Percentiles rank a stretch among this genome's conserved stretches.
phyloP scores from a whole-genome alignment of 78 protist genomes.

The Dictyostelium brefeldianum region DNA sequence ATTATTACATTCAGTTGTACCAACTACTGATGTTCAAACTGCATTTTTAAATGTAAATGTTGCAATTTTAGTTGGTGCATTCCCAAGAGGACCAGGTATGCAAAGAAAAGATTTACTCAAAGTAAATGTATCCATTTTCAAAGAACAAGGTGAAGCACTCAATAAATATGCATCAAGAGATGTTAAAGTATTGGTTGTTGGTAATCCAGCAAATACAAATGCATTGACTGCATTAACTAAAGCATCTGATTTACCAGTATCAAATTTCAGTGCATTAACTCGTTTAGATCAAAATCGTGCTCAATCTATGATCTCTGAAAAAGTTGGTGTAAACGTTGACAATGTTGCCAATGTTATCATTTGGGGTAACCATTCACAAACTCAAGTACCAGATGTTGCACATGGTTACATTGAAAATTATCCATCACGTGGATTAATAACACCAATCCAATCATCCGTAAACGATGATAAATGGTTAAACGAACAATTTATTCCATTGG shows the following conservation, averaged over 20 bases:
- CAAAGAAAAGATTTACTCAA: constrained; percentile 93
- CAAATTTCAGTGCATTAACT: constrained; percentile 94
- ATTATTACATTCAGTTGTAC: constrained; percentile 49
- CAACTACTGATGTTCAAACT: constrained; percentile 72
- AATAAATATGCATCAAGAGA: constrained; percentile 79
- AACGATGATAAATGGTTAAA: constrained; percentile 84
- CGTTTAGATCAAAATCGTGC: constrained; percentile 97
- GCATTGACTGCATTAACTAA: constrained; percentile 78
- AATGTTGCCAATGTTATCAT: constrained; percentile 88
- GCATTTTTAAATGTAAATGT: constrained; percentile 82
- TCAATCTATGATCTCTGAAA: constrained; percentile 69
- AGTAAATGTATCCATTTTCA: constrained; percentile 93
- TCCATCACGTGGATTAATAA: constrained; percentile 22
- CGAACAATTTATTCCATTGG: constrained; percentile 82
- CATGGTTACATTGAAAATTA: constrained; percentile 69
- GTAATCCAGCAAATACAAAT: constrained; percentile 99
- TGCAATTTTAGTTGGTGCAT: constrained; percentile 94
- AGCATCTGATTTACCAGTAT: constrained; percentile 91
- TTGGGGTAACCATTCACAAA: constrained; percentile 97
- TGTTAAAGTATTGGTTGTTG: constrained; percentile 94
- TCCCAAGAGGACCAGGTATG: constrained; percentile 98
- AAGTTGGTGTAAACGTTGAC: constrained; percentile 54
- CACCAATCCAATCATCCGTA: constrained; percentile 67
- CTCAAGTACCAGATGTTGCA: constrained; percentile 89
- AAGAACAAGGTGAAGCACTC: constrained; percentile 92